A percentile compares a stretch with the other conserved stretches of the same genome.
Conservation (phyloP, 1,139 yeast genomes). For the Taphrina betulina region DNA sequence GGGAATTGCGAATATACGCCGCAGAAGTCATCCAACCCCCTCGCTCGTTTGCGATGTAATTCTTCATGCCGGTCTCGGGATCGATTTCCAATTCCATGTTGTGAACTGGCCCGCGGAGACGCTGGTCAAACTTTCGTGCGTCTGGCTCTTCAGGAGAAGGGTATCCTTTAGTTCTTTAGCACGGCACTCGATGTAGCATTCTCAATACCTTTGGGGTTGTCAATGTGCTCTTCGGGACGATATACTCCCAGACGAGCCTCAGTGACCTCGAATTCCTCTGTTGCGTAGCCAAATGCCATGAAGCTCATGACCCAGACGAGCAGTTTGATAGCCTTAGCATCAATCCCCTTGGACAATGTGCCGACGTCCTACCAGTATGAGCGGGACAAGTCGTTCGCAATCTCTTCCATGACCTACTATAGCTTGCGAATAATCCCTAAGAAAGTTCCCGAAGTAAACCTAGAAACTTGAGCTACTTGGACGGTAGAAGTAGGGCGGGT, state of each 20-base stretch:
- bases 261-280: conserved; percentile 41
- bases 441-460: conserved; percentile 42
- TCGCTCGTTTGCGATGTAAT: conserved; percentile 38
- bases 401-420: no score
- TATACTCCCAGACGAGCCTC: conserved; percentile 41
- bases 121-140: conserved; percentile 25
- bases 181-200: background rate
- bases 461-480: no score
- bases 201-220: conserved; percentile 39
- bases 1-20: conserved; percentile 38
- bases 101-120: conserved; percentile 39
- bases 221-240: conserved; percentile 42
- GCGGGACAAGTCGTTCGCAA: no score
- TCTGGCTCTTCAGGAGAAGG: conserved; percentile 24
- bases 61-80: conserved; percentile 40
- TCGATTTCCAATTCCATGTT: conserved; percentile 35
- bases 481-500: no score
- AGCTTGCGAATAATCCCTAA: conserved; percentile 42
- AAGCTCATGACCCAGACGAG: conserved; percentile 41
- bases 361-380: no score
- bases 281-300: conserved; percentile 41
- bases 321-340: conserved; percentile 38
- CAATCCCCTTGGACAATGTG: conserved; percentile 39
- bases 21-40: conserved; percentile 42
- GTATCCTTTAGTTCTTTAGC: background rate